Evolutionary conservation across 192 early-diverging fungal species (phyloP), one percentile per base, ranked within the genome.

Genomic region (Spinellus fusiger): DNA sequence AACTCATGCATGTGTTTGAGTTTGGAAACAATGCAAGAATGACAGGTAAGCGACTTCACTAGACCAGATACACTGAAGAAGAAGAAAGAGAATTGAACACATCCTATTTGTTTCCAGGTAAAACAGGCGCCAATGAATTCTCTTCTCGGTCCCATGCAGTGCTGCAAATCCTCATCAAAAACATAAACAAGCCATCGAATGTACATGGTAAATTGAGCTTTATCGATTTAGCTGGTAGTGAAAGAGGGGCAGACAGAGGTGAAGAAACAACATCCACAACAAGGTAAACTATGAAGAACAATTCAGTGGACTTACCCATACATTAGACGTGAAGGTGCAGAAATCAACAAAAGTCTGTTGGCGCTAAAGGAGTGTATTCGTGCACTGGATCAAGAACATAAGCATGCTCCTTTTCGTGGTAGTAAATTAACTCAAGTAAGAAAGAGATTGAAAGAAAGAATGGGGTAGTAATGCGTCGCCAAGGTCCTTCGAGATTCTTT

Each of bases 291-390:
- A 2, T 32, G n/a, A 22, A 32, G 37, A 13, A 5, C 7, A 6
- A 15, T 46, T 10, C 29, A 59, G 44, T 13, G 10, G 35, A 18
- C 13, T 18, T 33, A 33, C 34, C 22, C n/a, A 56, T 20, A 44
- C 7, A 23, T 54, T 64, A 86, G 92, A 65, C 92, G 93, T 90
- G 96, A 98, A 67, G 96, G 94, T 8, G 90, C 94, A 0, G 94
- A 98, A 72, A 98, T 98, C 77, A 98, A 98, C 78, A 96, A 96
- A 73, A 93, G 91, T 63, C 74, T 98, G 56, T 75, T 98, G 50
- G 96, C 96, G 0, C 73, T 98, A 56, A 97, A 98, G 71, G 94
- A 97, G 64, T 97, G 94, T 65, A 98, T 98, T 75, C 86, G 94
- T 54, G 93, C 96, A 1, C 70, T 97, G 46, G 96, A 97, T 62